These are phyloP conservation scores for Buxus sempervirens DNA, from an alignment of 164 flowering plant genomes.

Conservation along the genomic window DNA sequence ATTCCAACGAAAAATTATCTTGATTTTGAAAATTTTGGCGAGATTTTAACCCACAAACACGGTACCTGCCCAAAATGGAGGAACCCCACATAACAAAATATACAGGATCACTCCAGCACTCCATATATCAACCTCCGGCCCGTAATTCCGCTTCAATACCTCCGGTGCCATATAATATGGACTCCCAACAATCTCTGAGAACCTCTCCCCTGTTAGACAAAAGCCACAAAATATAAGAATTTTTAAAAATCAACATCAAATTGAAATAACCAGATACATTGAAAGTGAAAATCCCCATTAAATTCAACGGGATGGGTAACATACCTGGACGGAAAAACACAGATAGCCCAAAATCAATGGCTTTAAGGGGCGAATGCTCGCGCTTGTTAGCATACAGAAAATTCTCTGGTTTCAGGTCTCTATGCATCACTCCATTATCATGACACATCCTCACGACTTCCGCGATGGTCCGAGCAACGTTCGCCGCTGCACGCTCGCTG, in stretches of 20 bases:
- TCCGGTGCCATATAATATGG: slow-evolving; percentile 99
- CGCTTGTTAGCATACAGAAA: slow-evolving; percentile 86
- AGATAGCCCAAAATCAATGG: slow-evolving; percentile 93
- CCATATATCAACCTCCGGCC: slow-evolving; percentile 89
- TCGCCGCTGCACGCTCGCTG: slow-evolving; percentile 85
- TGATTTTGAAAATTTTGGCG: no score
- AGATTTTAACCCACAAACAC: slow-evolving; percentile 12
- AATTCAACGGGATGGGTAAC: neutral
- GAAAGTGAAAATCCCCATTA: neutral
- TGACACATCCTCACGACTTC: slow-evolving; percentile 97
- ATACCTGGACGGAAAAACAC: slow-evolving; percentile 78
- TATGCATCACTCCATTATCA: slow-evolving; percentile 82
- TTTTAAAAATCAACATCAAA: neutral
- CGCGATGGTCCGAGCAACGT: slow-evolving; percentile 68
- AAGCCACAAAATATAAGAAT: slow-evolving; percentile 1
- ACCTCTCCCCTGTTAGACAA: slow-evolving; percentile 25
- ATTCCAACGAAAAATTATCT: no score
- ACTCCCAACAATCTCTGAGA: slow-evolving; percentile 94
- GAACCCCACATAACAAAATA: slow-evolving; percentile 84
- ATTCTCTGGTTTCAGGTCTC: slow-evolving; percentile 96
- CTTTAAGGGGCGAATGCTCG: slow-evolving; percentile 76
- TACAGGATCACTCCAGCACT: slow-evolving; percentile 85
- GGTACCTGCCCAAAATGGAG: slow-evolving; percentile 92
- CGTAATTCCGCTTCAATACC: slow-evolving; percentile 88
- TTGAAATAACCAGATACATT: no score